These are phyloP conservation scores for Berberis thunbergii DNA, from an alignment of 164 flowering plant genomes.

Conservation along the genomic window DNA sequence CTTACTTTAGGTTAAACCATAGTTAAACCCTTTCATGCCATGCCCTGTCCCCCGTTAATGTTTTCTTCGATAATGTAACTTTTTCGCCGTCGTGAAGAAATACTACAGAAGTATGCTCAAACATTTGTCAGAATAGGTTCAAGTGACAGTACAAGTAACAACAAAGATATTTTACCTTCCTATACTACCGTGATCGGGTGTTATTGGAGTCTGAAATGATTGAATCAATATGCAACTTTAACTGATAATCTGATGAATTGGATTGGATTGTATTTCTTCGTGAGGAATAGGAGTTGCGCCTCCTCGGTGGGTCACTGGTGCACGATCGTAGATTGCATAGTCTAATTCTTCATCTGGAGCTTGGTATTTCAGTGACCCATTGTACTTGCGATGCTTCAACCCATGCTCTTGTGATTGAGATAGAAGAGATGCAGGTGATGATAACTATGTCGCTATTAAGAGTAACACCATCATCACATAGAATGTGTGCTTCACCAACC, in stretches of 20 bases:
- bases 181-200: too few relatives aligned
- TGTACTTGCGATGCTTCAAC: background rate
- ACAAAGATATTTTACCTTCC: too few relatives aligned
- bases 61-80: too few relatives aligned
- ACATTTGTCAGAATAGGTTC: too few relatives aligned
- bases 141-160: too few relatives aligned
- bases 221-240: background rate
- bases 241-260: background rate
- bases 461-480: slow-evolving; percentile 11
- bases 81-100: too few relatives aligned
- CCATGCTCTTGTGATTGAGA: slow-evolving; percentile 1
- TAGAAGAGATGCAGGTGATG: slow-evolving; percentile 7
- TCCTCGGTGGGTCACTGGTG: slow-evolving; percentile 16
- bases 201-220: background rate
- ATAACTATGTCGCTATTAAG: background rate
- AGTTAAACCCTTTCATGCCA: too few relatives aligned
- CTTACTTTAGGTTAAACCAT: too few relatives aligned
- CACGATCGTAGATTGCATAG: slow-evolving; percentile 22
- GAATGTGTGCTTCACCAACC: slow-evolving; percentile 11
- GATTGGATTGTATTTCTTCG: background rate
- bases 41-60: too few relatives aligned
- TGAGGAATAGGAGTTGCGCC: slow-evolving; percentile 7
- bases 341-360: slow-evolving; percentile 11
- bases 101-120: too few relatives aligned
- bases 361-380: background rate